Evolutionary conservation across 192 early-diverging fungal species (phyloP).

Genomic region (Coemansia sp.): DNA sequence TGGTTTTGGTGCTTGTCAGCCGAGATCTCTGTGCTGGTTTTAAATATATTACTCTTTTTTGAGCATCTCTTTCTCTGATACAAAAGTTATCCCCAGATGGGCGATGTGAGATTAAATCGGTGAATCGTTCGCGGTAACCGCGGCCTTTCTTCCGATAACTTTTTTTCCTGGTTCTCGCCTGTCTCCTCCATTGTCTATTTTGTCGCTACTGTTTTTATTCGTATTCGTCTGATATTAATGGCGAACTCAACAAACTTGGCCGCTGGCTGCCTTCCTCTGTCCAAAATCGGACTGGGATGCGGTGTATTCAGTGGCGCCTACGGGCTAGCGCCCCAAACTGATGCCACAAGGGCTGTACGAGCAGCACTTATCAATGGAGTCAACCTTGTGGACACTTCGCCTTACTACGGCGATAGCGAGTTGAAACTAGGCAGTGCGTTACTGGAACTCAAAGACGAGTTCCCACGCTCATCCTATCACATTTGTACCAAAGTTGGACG

Average conservation of each 20-base stretch:
- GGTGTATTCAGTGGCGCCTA: conserved; percentile 55
- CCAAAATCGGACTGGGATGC: conserved; percentile 43
- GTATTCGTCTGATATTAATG: not conserved
- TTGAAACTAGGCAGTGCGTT: conserved; percentile 67
- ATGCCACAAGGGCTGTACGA: conserved; percentile 18
- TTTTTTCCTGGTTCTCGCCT: not conserved
- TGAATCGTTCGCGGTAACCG: not conserved
- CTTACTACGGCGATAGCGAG: conserved; percentile 76
- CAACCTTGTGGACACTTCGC: conserved; percentile 73
- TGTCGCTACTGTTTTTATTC: not conserved
- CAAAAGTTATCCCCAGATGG: not conserved
- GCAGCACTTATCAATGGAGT: conserved; percentile 59
- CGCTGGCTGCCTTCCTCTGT: conserved; percentile 16
- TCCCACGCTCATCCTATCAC: conserved; percentile 67
- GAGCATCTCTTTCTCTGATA: not conserved
- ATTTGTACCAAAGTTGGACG: conserved; percentile 76
- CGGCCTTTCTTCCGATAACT: not conserved
- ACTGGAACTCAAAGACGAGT: conserved; percentile 47
- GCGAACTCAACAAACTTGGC: conserved; percentile 9
- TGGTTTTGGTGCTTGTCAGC: not conserved
- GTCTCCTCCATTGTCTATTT: not conserved
- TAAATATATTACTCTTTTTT: not conserved
- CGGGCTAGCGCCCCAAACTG: conserved; percentile 19
- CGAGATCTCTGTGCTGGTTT: not conserved
- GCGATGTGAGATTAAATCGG: not conserved